These are phyloP conservation scores for Amanita exitialis DNA, from an alignment of 768 basidiomycete species.

Conservation along the genomic window DNA sequence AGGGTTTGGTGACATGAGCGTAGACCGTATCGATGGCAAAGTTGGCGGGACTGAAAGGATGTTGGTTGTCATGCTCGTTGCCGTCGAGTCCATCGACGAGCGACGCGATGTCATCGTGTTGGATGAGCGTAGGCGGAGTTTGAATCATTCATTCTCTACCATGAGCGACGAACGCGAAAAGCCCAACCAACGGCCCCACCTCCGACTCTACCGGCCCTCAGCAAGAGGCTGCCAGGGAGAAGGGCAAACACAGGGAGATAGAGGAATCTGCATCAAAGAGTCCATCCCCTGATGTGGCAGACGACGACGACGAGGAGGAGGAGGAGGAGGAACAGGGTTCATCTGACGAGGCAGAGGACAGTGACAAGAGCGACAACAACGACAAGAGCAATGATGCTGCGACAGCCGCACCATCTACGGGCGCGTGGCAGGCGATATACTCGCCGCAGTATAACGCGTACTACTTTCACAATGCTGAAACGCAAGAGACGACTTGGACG, in stretches of 20 bases:
- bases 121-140: conserved; percentile 10
- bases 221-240: background rate
- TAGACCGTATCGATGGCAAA: too few relatives aligned
- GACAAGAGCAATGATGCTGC: conserved; percentile 1
- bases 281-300: background rate
- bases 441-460: conserved; percentile 71
- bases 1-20: too few relatives aligned
- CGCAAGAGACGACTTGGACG: conserved; percentile 76
- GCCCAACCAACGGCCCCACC: background rate
- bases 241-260: background rate
- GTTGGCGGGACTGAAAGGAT: too few relatives aligned
- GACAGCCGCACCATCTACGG: conserved; percentile 8
- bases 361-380: background rate
- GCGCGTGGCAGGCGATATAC: conserved; percentile 73
- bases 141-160: conserved; percentile 4
- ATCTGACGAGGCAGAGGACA: background rate
- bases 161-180: conserved; percentile 2
- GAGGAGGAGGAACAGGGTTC: background rate
- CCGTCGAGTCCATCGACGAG: background rate
- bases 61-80: too few relatives aligned
- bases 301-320: background rate
- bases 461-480: conserved; percentile 74
- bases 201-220: background rate
- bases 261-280: background rate
- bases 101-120: background rate